Percentiles rank a stretch among this genome's conserved stretches.
Conservation (phyloP, 495 filamentous ascomycete genomes). For the Aspergillus haitiensis region DNA sequence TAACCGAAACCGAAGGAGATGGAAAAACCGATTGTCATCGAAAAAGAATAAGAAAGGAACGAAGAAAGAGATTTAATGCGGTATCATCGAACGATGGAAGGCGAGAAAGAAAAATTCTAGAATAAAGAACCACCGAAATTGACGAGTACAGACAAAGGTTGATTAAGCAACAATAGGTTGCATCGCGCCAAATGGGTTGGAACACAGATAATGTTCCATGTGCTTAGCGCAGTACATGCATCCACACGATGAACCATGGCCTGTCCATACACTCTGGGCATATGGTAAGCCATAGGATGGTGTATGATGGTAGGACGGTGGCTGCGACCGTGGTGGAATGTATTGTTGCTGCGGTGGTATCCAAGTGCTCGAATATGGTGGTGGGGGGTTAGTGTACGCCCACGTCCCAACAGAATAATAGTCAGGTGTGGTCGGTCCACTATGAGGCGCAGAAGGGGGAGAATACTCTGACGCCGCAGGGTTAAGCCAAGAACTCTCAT, state of each 20-base stretch:
- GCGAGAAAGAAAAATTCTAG: constrained; percentile 28
- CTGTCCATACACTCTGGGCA: constrained; percentile 59
- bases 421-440: constrained; percentile 63
- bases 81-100: constrained; percentile 38
- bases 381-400: constrained; percentile 56
- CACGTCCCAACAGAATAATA: constrained; percentile 56
- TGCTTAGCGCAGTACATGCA: constrained; percentile 68
- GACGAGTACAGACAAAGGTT: constrained; percentile 8
- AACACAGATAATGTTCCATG: constrained; percentile 63
- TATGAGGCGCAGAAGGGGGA: constrained; percentile 67
- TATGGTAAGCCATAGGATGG: constrained; percentile 56
- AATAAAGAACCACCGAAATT: constrained; percentile 29
- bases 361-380: constrained; percentile 44
- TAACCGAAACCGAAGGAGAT: constrained; percentile 27
- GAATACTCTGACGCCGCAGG: constrained; percentile 60
- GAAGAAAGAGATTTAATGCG: constrained; percentile 31
- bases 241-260: constrained; percentile 62
- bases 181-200: constrained; percentile 56
- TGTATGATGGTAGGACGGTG: constrained; percentile 53
- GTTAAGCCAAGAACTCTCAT: constrained; percentile 55
- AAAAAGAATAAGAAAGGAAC: constrained; percentile 31
- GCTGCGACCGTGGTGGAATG: constrained; percentile 48
- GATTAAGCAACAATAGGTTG: constrained; percentile 55
- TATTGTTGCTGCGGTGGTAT: constrained; percentile 51
- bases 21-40: constrained; percentile 34